Conservation (phyloP, 352 stramenopile species). For the Phytophthora agathidicida region DNA sequence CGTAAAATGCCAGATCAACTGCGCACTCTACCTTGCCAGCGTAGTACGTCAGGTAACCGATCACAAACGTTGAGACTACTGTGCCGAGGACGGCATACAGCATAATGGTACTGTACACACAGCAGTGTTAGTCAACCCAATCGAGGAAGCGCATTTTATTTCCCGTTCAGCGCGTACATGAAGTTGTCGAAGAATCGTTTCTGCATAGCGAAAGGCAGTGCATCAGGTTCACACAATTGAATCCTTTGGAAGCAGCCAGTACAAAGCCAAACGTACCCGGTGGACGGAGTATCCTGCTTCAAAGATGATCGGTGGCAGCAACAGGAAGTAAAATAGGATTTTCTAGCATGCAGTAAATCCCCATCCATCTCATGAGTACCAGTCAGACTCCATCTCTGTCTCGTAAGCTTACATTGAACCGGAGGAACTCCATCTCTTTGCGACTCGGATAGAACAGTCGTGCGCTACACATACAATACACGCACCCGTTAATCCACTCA, state of each 20-base stretch:
- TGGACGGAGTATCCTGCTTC: slow-evolving; percentile 95
- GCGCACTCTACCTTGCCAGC: slow-evolving; percentile 61
- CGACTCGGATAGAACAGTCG: slow-evolving; percentile 83
- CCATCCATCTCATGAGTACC: background rate
- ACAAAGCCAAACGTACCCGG: slow-evolving; percentile 40
- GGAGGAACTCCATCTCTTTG: slow-evolving; percentile 92
- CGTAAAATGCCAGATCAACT: too few relatives aligned
- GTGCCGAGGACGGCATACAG: slow-evolving; percentile 96
- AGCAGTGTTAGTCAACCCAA: background rate
- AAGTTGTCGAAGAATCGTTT: slow-evolving; percentile 98
- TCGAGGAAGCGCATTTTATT: background rate
- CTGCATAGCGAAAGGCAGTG: slow-evolving; percentile 16
- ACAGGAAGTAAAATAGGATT: slow-evolving; percentile 96
- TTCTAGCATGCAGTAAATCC: slow-evolving; percentile 48
- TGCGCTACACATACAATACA: slow-evolving; percentile 47
- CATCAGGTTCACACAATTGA: background rate
- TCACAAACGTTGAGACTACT: slow-evolving; percentile 96
- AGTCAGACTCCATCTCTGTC: too few relatives aligned
- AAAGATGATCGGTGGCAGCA: slow-evolving; percentile 98
- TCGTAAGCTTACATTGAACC: slow-evolving; percentile 88
- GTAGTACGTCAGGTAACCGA: slow-evolving; percentile 94
- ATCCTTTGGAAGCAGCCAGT: background rate
- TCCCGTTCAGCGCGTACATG: slow-evolving; percentile 40
- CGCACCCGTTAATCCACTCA: background rate
- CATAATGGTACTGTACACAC: slow-evolving; percentile 87